Evolutionary conservation across 352 stramenopile species (phyloP).

Genomic region (Aphanomyces cochlioides): DNA sequence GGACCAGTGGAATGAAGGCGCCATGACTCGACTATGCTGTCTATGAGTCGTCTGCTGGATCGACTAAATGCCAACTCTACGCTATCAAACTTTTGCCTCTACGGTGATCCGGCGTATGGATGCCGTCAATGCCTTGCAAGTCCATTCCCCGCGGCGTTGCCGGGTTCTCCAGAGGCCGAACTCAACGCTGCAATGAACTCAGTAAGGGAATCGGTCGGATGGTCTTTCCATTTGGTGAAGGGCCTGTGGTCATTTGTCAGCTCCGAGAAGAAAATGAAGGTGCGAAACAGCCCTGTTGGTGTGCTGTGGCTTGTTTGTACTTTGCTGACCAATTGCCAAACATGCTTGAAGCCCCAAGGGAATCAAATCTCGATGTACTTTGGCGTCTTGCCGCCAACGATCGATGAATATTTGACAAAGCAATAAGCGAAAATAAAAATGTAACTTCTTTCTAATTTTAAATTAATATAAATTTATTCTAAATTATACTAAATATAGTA

Average conservation of each 20-base stretch:
- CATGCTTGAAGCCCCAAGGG: too few species aligned
- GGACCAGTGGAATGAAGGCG: background rate
- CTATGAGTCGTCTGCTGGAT: background rate
- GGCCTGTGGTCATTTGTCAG: background rate
- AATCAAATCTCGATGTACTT: constrained; percentile 5
- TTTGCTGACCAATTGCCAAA: too few species aligned
- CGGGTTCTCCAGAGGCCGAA: background rate
- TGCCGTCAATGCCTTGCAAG: background rate
- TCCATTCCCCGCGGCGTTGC: too few species aligned
- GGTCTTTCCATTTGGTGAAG: constrained; percentile 5
- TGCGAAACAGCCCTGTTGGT: background rate
- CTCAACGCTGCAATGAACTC: constrained; percentile 11
- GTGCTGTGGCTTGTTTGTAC: background rate
- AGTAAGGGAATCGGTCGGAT: constrained; percentile 1
- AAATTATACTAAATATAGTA: too few species aligned
- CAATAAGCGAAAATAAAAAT: too few species aligned
- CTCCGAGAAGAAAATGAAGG: background rate
- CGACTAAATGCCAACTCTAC: background rate
- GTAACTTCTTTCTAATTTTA: too few species aligned
- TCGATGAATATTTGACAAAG: too few species aligned
- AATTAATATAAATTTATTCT: too few species aligned
- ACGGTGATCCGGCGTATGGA: background rate
- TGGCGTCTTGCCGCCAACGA: background rate
- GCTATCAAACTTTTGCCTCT: background rate
- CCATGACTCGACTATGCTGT: constrained; percentile 8